phyloP scores from a whole-genome alignment of 805 yeast species.

The Cyberlindnera suaveolens region DNA sequence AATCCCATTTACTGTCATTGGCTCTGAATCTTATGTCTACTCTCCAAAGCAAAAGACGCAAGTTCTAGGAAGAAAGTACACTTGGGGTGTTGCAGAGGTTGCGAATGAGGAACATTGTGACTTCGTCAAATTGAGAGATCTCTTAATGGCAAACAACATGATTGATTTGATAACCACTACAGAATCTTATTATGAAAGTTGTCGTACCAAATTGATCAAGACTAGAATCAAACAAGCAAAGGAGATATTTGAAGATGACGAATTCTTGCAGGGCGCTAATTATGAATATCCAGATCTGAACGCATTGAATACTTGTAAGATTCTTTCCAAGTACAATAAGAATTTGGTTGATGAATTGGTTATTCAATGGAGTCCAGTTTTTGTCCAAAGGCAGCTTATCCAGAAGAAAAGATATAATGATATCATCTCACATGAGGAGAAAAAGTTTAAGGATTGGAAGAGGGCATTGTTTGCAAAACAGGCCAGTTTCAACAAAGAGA shows the following conservation, averaged over 20 bases:
- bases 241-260: conserved; percentile 10
- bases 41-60: conserved; percentile 13
- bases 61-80: conserved; percentile 71
- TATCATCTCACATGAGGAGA: conserved; percentile 43
- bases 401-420: conserved; percentile 39
- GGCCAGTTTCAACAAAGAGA: conserved; percentile 37
- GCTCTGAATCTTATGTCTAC: conserved; percentile 47
- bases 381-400: conserved; percentile 35
- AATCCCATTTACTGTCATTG: conserved; percentile 69
- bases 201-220: conserved; percentile 51
- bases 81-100: conserved; percentile 84
- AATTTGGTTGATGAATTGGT: conserved; percentile 33
- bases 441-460: conserved; percentile 58
- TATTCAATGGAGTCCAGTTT: conserved; percentile 41
- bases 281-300: conserved; percentile 27
- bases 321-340: conserved; percentile 33
- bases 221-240: conserved; percentile 32
- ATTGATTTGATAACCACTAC: conserved; percentile 73
- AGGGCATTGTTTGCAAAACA: conserved; percentile 48
- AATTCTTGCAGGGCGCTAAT: conserved; percentile 11
- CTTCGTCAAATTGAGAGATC: conserved; percentile 54
- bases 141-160: conserved; percentile 65
- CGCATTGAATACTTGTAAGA: conserved; percentile 30
- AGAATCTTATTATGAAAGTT: conserved; percentile 67
- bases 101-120: conserved; percentile 78